A percentile compares a stretch with the other conserved stretches of the same genome.
Conservation (phyloP, 139 green algal genomes). For the Closterium sp. region DNA sequence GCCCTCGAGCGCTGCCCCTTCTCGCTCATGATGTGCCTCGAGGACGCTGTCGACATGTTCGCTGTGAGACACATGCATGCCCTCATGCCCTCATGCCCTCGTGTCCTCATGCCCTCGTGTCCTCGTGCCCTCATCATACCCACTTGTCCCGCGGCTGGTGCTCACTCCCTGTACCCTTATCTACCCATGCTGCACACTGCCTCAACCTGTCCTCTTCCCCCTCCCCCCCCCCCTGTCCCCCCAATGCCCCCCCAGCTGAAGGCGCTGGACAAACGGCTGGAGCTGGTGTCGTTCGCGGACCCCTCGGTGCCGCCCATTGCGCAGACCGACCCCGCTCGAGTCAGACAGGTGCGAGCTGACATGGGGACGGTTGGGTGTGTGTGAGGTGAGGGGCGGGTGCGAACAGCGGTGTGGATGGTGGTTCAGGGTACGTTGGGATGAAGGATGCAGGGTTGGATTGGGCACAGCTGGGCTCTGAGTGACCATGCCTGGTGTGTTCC, state of each 20-base stretch:
- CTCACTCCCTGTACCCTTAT: too few relatives aligned
- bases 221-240: background rate
- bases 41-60: slow-evolving; percentile 17
- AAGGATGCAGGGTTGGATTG: too few relatives aligned
- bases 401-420: too few relatives aligned
- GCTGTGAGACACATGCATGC: background rate
- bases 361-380: background rate
- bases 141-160: too few relatives aligned
- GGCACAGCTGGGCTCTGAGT: too few relatives aligned
- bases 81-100: background rate
- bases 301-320: slow-evolving; percentile 5
- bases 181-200: too few relatives aligned
- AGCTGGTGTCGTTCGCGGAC: slow-evolving; percentile 5
- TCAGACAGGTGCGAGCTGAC: slow-evolving; percentile 13
- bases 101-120: background rate
- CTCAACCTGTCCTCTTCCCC: too few relatives aligned
- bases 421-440: too few relatives aligned
- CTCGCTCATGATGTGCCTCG: slow-evolving; percentile 9
- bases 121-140: too few relatives aligned
- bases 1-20: slow-evolving; percentile 11
- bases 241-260: background rate
- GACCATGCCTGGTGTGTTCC: too few relatives aligned
- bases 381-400: background rate
- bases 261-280: slow-evolving; percentile 26
- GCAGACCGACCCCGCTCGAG: background rate